phyloP scores from a whole-genome alignment of 108 stramenopile genomes.

The Cylindrotheca fusiformis region DNA sequence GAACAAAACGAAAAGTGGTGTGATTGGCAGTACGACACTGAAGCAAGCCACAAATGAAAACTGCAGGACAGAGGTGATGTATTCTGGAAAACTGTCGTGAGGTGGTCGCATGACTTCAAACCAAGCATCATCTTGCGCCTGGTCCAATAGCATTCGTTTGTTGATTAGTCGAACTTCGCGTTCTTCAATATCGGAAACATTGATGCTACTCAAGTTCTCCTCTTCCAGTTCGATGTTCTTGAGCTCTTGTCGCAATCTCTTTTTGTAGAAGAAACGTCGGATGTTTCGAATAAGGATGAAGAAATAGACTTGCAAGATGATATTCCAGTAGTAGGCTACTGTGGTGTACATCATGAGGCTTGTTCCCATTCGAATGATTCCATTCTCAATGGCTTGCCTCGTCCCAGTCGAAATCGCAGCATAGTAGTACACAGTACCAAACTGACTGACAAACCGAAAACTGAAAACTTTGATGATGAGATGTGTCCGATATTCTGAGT shows the following conservation, averaged over 20 bases:
- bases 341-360: constrained; percentile 80
- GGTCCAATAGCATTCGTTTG: constrained; percentile 77
- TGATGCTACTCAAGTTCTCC: constrained; percentile 31
- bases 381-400: constrained; percentile 62
- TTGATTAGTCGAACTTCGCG: constrained; percentile 51
- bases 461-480: constrained; percentile 97
- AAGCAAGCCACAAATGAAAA: constrained; percentile 97
- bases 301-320: constrained; percentile 79
- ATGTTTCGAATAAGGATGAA: constrained; percentile 72
- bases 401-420: constrained; percentile 68
- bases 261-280: constrained; percentile 44
- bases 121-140: constrained; percentile 86
- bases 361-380: constrained; percentile 80
- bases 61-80: constrained; percentile 86
- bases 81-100: constrained; percentile 93
- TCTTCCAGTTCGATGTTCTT: constrained; percentile 61
- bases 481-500: constrained; percentile 84
- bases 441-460: constrained; percentile 97
- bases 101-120: constrained; percentile 76
- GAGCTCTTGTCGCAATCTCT: constrained; percentile 50
- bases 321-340: constrained; percentile 83
- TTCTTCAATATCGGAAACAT: constrained; percentile 24
- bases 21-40: constrained; percentile 93
- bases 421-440: constrained; percentile 95
- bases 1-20: constrained; percentile 88